Evolutionary conservation across 164 flowering plant species (phyloP), one percentile per base, ranked within the genome.

Genomic region (Euptelea pleiosperma): DNA sequence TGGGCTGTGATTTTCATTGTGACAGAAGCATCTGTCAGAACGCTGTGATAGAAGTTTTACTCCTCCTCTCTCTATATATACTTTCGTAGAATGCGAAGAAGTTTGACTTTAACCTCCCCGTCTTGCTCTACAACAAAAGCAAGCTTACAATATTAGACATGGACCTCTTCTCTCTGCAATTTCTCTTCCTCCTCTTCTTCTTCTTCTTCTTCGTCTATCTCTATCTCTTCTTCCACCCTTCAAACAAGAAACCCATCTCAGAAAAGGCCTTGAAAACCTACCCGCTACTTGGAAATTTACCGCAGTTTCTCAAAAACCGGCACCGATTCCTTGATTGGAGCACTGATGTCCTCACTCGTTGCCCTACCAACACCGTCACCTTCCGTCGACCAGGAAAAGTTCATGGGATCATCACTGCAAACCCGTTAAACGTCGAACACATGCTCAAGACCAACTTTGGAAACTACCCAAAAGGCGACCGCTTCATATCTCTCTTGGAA

Each of bases 311-410:
- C 46, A 64, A 16, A 24, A 74, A 87, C 75, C 74, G 86, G 35
- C 75, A 78, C 75, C 76, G 84, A 4, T 73, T 84, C 41, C 82
- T 75, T 26, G 84, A 84, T 28, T 87, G 91, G 91, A 37, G 54
- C 41, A 75, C 91, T 25, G 72, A 57, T 1, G 30, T 76, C 40
- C 80, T 87, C 28, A 4, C 46, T 30, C 3, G 16, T 24, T 60
- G 63, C 47, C 86, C 85, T 19, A 67, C 77, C 46, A 58, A 73
- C 73, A 77, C 86, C 53, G 33, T 73, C 39, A 42, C 51, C 63
- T 71, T 85, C 69, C 45, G 11, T 48, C 87, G 84, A 51, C 82
- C 82, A 0, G 82, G 79, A 1, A 59, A 65, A 1, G 33, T 60
- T 31, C 63, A 46, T 1, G 70, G 69, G 42, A 46, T 79, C 52